phyloP scores from a whole-genome alignment of 1,139 yeast species.

The Arxiozyma bovina region DNA sequence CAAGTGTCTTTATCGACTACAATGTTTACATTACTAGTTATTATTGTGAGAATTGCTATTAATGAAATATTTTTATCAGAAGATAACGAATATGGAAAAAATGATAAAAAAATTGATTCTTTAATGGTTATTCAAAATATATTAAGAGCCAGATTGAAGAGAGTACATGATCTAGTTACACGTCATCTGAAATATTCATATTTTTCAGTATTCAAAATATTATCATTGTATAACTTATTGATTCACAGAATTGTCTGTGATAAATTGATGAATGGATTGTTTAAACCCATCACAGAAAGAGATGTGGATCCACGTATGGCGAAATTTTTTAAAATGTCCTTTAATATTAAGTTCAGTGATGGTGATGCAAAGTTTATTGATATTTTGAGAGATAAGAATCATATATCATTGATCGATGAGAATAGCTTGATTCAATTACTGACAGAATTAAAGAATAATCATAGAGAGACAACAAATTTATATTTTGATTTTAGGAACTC shows the following conservation, averaged over 20 bases:
- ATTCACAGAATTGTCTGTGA: slow-evolving; percentile 21
- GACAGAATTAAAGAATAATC: slow-evolving; percentile 2
- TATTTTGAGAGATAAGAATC: slow-evolving; percentile 13
- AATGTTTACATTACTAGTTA: slow-evolving; percentile 17
- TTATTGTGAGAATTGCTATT: slow-evolving; percentile 20
- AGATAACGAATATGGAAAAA: background rate
- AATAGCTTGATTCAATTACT: slow-evolving; percentile 9
- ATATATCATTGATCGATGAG: slow-evolving; percentile 8
- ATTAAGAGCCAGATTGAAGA: slow-evolving; percentile 18
- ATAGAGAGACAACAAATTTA: background rate
- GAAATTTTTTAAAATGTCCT: slow-evolving; percentile 16
- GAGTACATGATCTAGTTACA: slow-evolving; percentile 19
- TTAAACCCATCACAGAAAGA: slow-evolving; percentile 8
- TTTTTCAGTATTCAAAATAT: slow-evolving; percentile 28
- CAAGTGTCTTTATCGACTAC: slow-evolving; percentile 22
- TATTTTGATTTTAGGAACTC: background rate
- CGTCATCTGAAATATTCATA: slow-evolving; percentile 24
- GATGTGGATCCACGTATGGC: slow-evolving; percentile 13
- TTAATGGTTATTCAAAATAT: slow-evolving; percentile 16
- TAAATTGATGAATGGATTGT: slow-evolving; percentile 12
- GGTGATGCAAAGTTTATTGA: slow-evolving; percentile 10
- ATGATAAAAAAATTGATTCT: slow-evolving; percentile 12
- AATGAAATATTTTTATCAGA: slow-evolving; percentile 2
- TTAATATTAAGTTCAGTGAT: slow-evolving; percentile 10
- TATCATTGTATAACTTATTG: slow-evolving; percentile 27